A percentile compares a stretch with the other conserved stretches of the same genome.
These are phyloP conservation scores for Alnus rubra DNA, from an alignment of 306 rosid species.

Conservation along the genomic window DNA sequence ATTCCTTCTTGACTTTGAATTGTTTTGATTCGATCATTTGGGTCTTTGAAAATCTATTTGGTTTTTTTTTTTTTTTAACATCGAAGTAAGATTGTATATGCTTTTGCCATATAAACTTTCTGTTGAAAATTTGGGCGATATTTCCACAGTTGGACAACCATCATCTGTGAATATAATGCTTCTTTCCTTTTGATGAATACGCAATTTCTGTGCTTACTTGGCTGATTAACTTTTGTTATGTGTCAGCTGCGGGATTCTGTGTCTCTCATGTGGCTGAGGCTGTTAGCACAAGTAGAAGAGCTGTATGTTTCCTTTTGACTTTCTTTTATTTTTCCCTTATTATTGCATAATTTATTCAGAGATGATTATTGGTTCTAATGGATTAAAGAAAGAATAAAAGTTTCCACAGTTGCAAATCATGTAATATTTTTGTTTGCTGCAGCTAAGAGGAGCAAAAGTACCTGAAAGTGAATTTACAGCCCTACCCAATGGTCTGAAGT, in stretches of 20 bases:
- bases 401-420: background rate
- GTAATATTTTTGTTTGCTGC: conserved; percentile 30
- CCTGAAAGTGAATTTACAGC: conserved; percentile 86
- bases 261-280: conserved; percentile 52
- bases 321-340: background rate
- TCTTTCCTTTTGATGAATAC: background rate
- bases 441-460: conserved; percentile 73
- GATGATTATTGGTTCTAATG: background rate
- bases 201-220: background rate
- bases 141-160: background rate
- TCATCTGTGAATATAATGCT: background rate
- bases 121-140: background rate
- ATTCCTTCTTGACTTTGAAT: background rate
- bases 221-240: conserved; percentile 1
- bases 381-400: background rate
- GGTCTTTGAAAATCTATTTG: background rate
- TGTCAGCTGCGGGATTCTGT: conserved; percentile 45
- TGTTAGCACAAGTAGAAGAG: conserved; percentile 66
- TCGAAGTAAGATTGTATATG: background rate
- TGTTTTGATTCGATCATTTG: background rate
- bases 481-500: conserved; percentile 90
- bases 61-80: background rate
- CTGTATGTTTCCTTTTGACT: conserved; percentile 39
- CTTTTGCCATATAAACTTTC: background rate
- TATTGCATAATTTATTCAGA: background rate